phyloP scores from a whole-genome alignment of 192 early-diverging fungal genomes.

The Podila verticillata region DNA sequence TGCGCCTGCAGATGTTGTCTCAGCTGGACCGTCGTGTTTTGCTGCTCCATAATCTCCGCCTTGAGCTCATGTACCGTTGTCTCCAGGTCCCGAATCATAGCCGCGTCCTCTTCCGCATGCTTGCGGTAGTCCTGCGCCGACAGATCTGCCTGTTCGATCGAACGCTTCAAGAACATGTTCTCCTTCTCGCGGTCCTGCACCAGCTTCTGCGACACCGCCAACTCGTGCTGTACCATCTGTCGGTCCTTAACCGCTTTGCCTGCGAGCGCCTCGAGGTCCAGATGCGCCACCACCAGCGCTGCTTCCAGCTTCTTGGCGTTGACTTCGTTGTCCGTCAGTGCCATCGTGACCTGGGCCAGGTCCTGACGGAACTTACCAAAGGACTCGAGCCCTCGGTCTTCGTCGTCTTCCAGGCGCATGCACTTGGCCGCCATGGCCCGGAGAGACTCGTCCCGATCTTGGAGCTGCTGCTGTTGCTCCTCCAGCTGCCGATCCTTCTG shows the following conservation, averaged over 20 bases:
- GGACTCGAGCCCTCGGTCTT: not conserved
- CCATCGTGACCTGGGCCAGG: not conserved
- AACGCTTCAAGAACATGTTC: slow-evolving; percentile 11
- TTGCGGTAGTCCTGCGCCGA: not conserved
- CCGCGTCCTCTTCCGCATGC: not conserved
- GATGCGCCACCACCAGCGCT: slow-evolving; percentile 1
- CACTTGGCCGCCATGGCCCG: not conserved
- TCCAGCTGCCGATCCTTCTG: not conserved
- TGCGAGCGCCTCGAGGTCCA: slow-evolving; percentile 10
- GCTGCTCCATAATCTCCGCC: not conserved
- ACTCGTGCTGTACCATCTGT: not conserved
- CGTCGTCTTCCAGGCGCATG: slow-evolving; percentile 2
- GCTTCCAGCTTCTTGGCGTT: slow-evolving; percentile 11
- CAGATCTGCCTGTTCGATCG: not conserved
- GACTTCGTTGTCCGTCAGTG: not conserved
- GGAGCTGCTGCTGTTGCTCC: not conserved
- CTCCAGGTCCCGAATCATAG: slow-evolving; percentile 2
- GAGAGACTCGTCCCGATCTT: slow-evolving; percentile 3
- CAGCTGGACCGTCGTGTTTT: not conserved
- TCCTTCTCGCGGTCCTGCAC: slow-evolving; percentile 10
- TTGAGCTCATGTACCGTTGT: not conserved
- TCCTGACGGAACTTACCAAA: not conserved
- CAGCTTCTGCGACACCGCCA: not conserved
- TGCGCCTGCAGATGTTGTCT: not conserved
- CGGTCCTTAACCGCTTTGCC: slow-evolving; percentile 1